These are phyloP conservation scores for Tetrapisispora fleetii DNA, from an alignment of 805 yeast species.

Conservation along the genomic window DNA sequence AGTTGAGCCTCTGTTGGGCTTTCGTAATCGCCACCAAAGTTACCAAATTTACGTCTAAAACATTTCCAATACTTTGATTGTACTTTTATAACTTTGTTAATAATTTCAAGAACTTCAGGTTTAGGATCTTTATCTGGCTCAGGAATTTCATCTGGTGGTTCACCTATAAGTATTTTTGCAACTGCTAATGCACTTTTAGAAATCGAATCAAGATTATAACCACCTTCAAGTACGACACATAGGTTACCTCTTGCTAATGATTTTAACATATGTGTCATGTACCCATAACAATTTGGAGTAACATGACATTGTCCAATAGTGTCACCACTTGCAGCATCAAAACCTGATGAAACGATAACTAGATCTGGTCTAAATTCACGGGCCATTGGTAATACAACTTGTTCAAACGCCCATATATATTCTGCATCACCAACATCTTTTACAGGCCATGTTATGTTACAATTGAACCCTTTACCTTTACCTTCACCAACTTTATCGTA, in stretches of 20 bases:
- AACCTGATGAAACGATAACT: constrained; percentile 88
- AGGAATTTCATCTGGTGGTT: constrained; percentile 78
- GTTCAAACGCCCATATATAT: constrained; percentile 82
- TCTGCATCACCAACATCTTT: constrained; percentile 95
- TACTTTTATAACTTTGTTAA: constrained; percentile 67
- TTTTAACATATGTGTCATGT: constrained; percentile 88
- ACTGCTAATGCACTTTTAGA: constrained; percentile 87
- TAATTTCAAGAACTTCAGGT: constrained; percentile 64
- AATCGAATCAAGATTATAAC: constrained; percentile 86
- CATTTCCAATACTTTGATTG: constrained; percentile 87
- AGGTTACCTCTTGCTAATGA: constrained; percentile 80
- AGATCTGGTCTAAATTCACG: constrained; percentile 87
- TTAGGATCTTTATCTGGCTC: constrained; percentile 47
- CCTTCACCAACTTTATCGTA: constrained; percentile 78
- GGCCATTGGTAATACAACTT: constrained; percentile 79
- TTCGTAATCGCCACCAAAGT: constrained; percentile 31
- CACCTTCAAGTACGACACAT: constrained; percentile 91
- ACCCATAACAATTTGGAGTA: constrained; percentile 91
- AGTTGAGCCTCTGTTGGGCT: constrained; percentile 23
- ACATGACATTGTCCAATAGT: constrained; percentile 94
- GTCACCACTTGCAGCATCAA: constrained; percentile 98
- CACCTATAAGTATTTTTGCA: constrained; percentile 84
- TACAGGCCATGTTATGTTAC: constrained; percentile 89
- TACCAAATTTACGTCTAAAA: constrained; percentile 55
- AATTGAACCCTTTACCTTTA: constrained; percentile 73